phyloP scores from a whole-genome alignment of 148 eudicot species.

The Camellia lanceoleosa region DNA sequence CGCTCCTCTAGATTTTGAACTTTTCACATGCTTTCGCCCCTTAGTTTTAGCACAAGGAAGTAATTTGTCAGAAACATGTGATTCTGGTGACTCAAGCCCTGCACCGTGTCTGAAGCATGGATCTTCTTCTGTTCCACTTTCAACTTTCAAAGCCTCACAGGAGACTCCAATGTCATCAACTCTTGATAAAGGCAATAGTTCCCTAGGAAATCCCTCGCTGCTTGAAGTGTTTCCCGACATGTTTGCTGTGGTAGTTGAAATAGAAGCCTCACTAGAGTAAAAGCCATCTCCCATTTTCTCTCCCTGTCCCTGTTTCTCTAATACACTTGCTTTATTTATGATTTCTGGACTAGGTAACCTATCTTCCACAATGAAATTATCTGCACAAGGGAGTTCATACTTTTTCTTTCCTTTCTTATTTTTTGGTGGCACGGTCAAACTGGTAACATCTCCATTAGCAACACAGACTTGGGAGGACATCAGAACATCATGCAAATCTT shows the following conservation, averaged over 20 bases:
- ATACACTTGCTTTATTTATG: conserved; percentile 21
- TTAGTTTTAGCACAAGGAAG: conserved; percentile 30
- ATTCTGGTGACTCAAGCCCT: conserved; percentile 35
- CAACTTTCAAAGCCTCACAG: conserved; percentile 23
- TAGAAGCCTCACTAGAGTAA: conserved; percentile 28
- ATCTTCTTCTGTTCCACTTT: conserved; percentile 30
- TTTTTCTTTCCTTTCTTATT: conserved; percentile 45
- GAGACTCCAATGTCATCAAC: conserved; percentile 23
- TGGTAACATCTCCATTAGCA: conserved; percentile 23
- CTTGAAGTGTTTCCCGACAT: conserved; percentile 38
- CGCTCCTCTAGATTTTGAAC: conserved; percentile 34
- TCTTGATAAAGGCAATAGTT: conserved; percentile 21
- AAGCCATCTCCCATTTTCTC: conserved; percentile 30
- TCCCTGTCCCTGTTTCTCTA: conserved; percentile 24
- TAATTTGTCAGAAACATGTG: conserved; percentile 27
- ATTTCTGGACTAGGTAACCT: conserved; percentile 24
- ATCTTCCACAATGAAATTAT: conserved; percentile 30
- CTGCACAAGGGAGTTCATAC: conserved; percentile 24
- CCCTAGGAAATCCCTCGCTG: conserved; percentile 33
- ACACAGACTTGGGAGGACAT: conserved; percentile 29
- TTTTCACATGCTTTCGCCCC: conserved; percentile 34
- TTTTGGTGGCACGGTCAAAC: conserved; percentile 26
- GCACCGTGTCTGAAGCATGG: conserved; percentile 15
- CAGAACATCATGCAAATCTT: conserved; percentile 33
- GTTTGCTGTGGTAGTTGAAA: conserved; percentile 28